Percentiles rank a stretch among this genome's conserved stretches.
Conservation (phyloP, 352 stramenopile species). For the Globisporangium polare region DNA sequence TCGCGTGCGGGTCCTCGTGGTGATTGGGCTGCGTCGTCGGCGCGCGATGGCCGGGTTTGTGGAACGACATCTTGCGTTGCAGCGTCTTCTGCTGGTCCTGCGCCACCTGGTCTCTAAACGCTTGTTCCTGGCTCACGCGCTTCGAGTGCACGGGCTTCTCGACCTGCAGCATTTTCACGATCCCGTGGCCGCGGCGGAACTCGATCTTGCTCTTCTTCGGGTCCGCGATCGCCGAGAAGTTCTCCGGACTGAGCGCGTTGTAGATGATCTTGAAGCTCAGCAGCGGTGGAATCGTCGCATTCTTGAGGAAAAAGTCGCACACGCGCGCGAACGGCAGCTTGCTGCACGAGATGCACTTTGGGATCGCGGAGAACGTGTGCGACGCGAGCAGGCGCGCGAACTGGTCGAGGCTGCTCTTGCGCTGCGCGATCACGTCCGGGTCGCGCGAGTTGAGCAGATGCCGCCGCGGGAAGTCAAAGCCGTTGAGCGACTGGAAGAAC, state of each 20-base stretch:
- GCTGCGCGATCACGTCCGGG: constrained; percentile 38
- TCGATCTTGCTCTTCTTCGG: constrained; percentile 79
- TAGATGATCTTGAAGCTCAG: constrained; percentile 26
- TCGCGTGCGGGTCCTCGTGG: background rate
- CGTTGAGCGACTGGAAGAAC: constrained; percentile 58
- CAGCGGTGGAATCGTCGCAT: constrained; percentile 23
- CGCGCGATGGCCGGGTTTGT: constrained; percentile 1
- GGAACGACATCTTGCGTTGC: constrained; percentile 8
- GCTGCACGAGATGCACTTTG: constrained; percentile 65
- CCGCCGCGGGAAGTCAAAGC: constrained; percentile 61
- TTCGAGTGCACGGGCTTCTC: constrained; percentile 56
- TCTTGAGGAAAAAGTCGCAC: constrained; percentile 59
- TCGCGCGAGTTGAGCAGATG: constrained; percentile 48
- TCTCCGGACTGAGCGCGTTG: constrained; percentile 27
- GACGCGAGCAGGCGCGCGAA: constrained; percentile 52
- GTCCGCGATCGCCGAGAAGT: constrained; percentile 62
- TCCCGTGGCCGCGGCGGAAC: constrained; percentile 52
- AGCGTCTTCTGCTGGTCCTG: constrained; percentile 11
- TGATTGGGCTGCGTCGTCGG: background rate
- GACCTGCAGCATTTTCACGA: constrained; percentile 61
- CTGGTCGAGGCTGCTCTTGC: constrained; percentile 43
- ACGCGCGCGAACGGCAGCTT: constrained; percentile 50
- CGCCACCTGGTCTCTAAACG: constrained; percentile 5
- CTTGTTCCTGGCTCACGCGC: constrained; percentile 17
- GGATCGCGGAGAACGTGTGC: constrained; percentile 75